Conservation (phyloP, 192 early-diverging fungal species). For the Coemansia sp. region DNA sequence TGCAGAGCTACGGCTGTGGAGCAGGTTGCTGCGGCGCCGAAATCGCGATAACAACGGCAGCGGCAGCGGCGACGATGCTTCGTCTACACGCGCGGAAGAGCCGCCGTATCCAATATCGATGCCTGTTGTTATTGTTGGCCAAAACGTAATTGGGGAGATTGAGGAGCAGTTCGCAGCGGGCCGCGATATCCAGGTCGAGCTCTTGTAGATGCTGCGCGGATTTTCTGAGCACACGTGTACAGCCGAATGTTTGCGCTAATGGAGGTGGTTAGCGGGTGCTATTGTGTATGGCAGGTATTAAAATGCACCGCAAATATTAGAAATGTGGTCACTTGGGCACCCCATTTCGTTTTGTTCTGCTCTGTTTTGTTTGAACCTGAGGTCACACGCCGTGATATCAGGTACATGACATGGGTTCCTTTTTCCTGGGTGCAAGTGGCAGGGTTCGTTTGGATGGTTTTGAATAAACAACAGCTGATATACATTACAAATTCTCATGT, state of each 20-base stretch:
- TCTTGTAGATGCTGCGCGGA: slow-evolving; percentile 7
- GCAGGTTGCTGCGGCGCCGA: background rate
- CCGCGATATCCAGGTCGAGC: slow-evolving; percentile 23
- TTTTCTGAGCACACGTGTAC: background rate
- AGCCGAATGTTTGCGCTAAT: background rate
- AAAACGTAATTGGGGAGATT: slow-evolving; percentile 24
- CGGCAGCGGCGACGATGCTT: background rate
- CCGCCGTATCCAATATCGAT: slow-evolving; percentile 8
- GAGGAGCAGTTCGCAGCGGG: slow-evolving; percentile 35
- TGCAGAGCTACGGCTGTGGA: background rate
- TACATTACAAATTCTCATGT: slow-evolving; percentile 1
- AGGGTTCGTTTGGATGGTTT: background rate
- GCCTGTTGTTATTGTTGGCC: slow-evolving; percentile 41
- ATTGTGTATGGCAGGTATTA: slow-evolving; percentile 3
- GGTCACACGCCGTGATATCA: slow-evolving; percentile 1
- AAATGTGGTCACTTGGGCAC: slow-evolving; percentile 13
- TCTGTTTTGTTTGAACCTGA: background rate
- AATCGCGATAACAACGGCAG: background rate
- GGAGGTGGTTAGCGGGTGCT: slow-evolving; percentile 1
- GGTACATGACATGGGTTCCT: background rate
- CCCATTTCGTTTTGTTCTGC: background rate
- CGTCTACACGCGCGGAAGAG: background rate
- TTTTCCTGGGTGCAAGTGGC: background rate
- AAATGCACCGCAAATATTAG: slow-evolving; percentile 9
- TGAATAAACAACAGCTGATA: background rate